A percentile compares a stretch with the other conserved stretches of the same genome.
phyloP scores from a whole-genome alignment of 257 asterid species.

The Solanum rostratum region DNA sequence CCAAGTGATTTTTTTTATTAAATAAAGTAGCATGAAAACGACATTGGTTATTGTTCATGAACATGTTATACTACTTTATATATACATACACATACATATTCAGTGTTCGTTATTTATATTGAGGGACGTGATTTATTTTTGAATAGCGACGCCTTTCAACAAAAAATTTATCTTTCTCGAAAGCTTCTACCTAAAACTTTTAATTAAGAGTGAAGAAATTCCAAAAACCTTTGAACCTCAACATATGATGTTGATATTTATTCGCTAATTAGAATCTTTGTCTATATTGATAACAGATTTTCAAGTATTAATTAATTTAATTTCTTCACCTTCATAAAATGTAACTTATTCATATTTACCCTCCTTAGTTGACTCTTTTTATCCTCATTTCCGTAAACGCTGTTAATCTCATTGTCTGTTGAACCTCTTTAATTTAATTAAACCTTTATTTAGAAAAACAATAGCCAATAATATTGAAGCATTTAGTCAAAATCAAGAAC shows the following conservation, averaged over 20 bases:
- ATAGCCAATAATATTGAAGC: background rate
- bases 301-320: background rate
- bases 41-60: background rate
- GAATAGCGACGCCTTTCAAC: no score
- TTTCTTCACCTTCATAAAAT: background rate
- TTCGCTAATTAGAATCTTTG: background rate
- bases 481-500: conserved; percentile 6
- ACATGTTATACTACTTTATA: background rate
- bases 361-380: background rate
- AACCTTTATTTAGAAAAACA: background rate
- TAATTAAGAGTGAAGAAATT: background rate
- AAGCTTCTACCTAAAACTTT: background rate
- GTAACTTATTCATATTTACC: background rate
- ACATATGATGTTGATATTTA: background rate
- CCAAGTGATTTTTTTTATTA: background rate
- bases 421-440: background rate
- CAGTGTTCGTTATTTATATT: no score
- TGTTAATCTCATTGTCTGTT: background rate
- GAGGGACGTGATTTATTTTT: no score
- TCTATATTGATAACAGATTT: background rate
- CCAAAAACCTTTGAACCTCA: rapidly evolving
- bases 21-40: background rate
- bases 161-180: no score
- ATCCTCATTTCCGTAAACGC: background rate
- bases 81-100: no score